Percentiles rank a stretch among this genome's conserved stretches.
Evolutionary conservation across 495 filamentous ascomycete genomes (phyloP).

Genomic region (Xylaria bambusicola): DNA sequence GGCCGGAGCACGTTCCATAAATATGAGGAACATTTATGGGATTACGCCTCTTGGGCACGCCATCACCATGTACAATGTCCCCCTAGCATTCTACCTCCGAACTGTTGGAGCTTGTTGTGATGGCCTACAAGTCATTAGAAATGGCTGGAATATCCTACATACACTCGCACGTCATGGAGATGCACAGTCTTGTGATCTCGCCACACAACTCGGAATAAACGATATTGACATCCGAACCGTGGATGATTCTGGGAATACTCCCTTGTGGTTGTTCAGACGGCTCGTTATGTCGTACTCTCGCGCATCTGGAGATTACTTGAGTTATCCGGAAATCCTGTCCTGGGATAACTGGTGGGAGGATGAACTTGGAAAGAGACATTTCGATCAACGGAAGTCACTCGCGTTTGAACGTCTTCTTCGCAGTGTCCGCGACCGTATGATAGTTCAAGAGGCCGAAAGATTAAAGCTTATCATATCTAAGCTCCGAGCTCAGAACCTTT

Average conservation of each 20-base stretch:
- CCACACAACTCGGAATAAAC: background rate
- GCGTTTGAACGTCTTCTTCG: constrained; percentile 8
- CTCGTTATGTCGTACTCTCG: background rate
- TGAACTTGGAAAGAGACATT: too few species aligned
- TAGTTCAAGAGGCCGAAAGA: background rate
- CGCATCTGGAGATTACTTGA: too few species aligned
- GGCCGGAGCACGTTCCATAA: background rate
- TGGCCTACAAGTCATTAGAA: background rate
- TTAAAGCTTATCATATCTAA: background rate
- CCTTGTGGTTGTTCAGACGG: background rate
- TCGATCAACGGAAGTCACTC: background rate
- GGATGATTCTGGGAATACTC: background rate
- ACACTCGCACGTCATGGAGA: background rate
- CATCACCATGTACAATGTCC: background rate
- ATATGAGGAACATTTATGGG: background rate
- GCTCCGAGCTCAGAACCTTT: background rate
- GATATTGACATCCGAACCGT: background rate
- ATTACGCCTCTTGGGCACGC: background rate
- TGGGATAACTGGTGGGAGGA: background rate
- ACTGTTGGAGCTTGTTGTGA: background rate
- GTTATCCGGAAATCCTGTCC: background rate
- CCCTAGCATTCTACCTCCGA: background rate
- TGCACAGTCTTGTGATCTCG: background rate
- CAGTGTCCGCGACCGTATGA: constrained; percentile 4
- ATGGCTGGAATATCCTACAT: background rate